Evolutionary conservation across 2,329 filamentous ascomycete species (phyloP).

Genomic region (Alternaria sp.): DNA sequence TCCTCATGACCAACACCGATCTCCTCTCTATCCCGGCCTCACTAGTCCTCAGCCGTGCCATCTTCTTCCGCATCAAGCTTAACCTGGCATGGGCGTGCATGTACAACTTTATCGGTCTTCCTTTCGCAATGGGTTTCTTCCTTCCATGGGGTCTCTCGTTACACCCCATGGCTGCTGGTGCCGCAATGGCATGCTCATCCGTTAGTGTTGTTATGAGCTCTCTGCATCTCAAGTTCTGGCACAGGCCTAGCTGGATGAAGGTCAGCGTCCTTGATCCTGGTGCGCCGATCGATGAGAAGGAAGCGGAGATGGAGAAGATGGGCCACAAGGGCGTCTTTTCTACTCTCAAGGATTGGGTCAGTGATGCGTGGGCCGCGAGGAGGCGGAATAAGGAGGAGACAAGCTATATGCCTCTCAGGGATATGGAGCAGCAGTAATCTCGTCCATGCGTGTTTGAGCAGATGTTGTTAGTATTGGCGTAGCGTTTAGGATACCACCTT

Average conservation of each 20-base stretch:
- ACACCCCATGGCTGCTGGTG: constrained; percentile 92
- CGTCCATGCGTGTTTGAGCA: not conserved
- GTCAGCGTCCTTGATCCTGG: constrained; percentile 64
- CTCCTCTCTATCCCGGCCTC: constrained; percentile 91
- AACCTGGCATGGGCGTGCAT: constrained; percentile 92
- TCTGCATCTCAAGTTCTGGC: constrained; percentile 86
- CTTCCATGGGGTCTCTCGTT: constrained; percentile 85
- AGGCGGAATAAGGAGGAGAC: constrained; percentile 48
- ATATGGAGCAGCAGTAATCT: constrained; percentile 46
- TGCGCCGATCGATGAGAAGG: constrained; percentile 37
- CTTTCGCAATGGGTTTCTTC: constrained; percentile 97
- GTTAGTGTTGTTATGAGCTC: constrained; percentile 88
- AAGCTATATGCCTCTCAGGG: constrained; percentile 56
- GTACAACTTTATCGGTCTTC: constrained; percentile 90
- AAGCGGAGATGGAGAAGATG: constrained; percentile 34
- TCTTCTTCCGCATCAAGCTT: constrained; percentile 91
- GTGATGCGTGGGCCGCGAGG: constrained; percentile 41
- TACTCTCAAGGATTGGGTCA: constrained; percentile 34
- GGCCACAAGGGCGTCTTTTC: constrained; percentile 28
- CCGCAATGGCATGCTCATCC: constrained; percentile 89
- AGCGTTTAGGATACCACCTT: constrained; percentile 19
- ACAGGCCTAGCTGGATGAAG: constrained; percentile 84
- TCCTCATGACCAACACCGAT: constrained; percentile 91
- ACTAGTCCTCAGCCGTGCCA: constrained; percentile 78
- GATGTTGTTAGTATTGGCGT: not conserved